phyloP scores from a whole-genome alignment of 495 filamentous ascomycete genomes.

The Hypoxylon trugodes region DNA sequence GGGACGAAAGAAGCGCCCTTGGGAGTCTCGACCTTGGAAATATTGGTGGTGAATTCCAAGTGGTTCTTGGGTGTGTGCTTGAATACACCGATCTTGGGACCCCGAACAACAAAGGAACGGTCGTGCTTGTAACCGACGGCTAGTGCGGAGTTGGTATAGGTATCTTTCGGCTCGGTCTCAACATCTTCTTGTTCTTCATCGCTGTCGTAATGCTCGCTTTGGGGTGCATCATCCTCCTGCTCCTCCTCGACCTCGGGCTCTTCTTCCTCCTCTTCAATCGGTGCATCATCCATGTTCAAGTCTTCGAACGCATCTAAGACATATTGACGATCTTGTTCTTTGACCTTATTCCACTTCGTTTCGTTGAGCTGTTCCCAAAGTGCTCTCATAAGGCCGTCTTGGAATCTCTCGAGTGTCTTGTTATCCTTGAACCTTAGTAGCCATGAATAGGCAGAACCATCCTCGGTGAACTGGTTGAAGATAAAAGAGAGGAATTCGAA shows the following conservation, averaged over 20 bases:
- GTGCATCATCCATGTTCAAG: constrained; percentile 85
- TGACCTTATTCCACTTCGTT: constrained; percentile 90
- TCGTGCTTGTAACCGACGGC: constrained; percentile 99
- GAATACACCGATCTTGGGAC: constrained; percentile 98
- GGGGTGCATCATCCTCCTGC: constrained; percentile 67
- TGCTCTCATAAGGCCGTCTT: constrained; percentile 92
- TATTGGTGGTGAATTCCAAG: constrained; percentile 96
- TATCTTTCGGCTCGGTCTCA: constrained; percentile 73
- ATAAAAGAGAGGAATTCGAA: constrained; percentile 98
- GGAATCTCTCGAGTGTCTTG: constrained; percentile 82
- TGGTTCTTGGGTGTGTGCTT: constrained; percentile 94
- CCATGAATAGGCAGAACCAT: constrained; percentile 95
- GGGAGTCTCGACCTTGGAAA: constrained; percentile 93
- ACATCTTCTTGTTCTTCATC: constrained; percentile 93
- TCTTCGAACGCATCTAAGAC: constrained; percentile 96
- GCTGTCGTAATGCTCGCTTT: constrained; percentile 76
- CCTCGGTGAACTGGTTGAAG: constrained; percentile 92
- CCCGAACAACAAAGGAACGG: constrained; percentile 93
- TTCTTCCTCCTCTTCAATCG: constrained; percentile 65
- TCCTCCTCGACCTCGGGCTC: constrained; percentile 70
- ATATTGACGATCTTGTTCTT: constrained; percentile 92
- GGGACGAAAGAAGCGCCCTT: constrained; percentile 88
- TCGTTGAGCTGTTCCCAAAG: constrained; percentile 98
- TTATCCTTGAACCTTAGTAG: constrained; percentile 89
- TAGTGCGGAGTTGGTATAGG: constrained; percentile 90